Percentiles rank a stretch among this genome's conserved stretches.
Evolutionary conservation across 768 basidiomycete species (phyloP).

Genomic region (Nevesoporus exiguus): DNA sequence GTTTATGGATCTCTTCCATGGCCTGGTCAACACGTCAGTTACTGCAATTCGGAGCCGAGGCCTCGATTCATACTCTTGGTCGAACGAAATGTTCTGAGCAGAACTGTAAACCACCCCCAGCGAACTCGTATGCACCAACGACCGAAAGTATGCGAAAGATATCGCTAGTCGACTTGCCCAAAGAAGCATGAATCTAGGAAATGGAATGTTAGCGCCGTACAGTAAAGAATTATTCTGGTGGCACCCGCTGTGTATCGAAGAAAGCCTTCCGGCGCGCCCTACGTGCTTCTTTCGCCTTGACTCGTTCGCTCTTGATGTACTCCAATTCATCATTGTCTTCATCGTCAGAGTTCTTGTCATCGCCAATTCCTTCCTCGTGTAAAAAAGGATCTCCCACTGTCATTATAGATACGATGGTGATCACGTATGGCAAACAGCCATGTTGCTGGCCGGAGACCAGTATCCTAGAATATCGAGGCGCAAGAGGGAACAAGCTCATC

Average conservation of each 20-base stretch:
- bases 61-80: conserved; percentile 59
- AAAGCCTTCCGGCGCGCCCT: conserved; percentile 69
- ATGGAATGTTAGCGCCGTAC: neutral
- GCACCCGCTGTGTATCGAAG: conserved; percentile 78
- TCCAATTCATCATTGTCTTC: conserved; percentile 38
- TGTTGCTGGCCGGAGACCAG: conserved; percentile 82
- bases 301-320: conserved; percentile 45
- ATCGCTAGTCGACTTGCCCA: conserved; percentile 83
- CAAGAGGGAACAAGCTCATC: conserved; percentile 92
- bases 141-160: conserved; percentile 85
- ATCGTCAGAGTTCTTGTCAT: conserved; percentile 39
- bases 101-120: conserved; percentile 74
- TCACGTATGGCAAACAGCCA: conserved; percentile 87
- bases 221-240: conserved; percentile 12
- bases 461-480: conserved; percentile 96
- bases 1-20: conserved; percentile 98
- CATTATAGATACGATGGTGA: conserved; percentile 85
- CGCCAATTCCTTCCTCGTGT: conserved; percentile 65
- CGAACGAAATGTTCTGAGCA: conserved; percentile 89
- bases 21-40: conserved; percentile 48
- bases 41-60: neutral
- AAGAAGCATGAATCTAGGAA: conserved; percentile 64
- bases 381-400: conserved; percentile 96
- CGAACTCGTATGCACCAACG: conserved; percentile 95
- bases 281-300: conserved; percentile 53